A percentile compares a stretch with the other conserved stretches of the same genome.
These are phyloP conservation scores for Periconia sp. DNA, from an alignment of 2,329 filamentous ascomycete species.

Conservation along the genomic window DNA sequence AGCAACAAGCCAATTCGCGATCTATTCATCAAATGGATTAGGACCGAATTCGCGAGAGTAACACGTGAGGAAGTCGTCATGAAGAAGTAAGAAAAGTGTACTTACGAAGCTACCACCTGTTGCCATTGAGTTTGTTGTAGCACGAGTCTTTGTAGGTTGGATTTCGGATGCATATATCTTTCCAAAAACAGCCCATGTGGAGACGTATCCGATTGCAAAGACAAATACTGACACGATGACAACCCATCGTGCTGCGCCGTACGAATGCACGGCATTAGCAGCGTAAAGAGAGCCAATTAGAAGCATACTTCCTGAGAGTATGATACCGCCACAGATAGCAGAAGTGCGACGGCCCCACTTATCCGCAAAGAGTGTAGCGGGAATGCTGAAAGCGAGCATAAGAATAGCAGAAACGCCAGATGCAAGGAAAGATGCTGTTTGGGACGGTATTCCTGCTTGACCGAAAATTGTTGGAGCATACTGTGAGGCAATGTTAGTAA, in stretches of 20 bases:
- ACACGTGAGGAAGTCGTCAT: too few relatives aligned
- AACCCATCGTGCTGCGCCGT: slow-evolving; percentile 55
- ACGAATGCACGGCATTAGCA: slow-evolving; percentile 47
- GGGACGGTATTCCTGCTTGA: slow-evolving; percentile 61
- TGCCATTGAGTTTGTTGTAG: slow-evolving; percentile 52
- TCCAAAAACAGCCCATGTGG: slow-evolving; percentile 61
- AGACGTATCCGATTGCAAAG: slow-evolving; percentile 55
- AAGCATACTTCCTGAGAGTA: slow-evolving; percentile 57
- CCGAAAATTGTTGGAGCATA: slow-evolving; percentile 66
- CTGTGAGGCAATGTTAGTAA: slow-evolving; percentile 48
- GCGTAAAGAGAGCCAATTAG: slow-evolving; percentile 62
- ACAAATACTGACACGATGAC: slow-evolving; percentile 59
- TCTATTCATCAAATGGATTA: too few relatives aligned
- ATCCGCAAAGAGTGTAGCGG: slow-evolving; percentile 61
- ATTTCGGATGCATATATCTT: slow-evolving; percentile 66
- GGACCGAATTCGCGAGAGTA: too few relatives aligned
- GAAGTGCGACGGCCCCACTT: slow-evolving; percentile 62
- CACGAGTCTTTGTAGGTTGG: slow-evolving; percentile 61
- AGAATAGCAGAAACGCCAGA: slow-evolving; percentile 65
- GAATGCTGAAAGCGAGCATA: slow-evolving; percentile 63
- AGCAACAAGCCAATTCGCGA: slow-evolving; percentile 40
- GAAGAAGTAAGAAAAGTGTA: not conserved
- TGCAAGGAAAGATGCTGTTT: slow-evolving; percentile 62
- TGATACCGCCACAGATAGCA: slow-evolving; percentile 60
- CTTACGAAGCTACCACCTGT: slow-evolving; percentile 45